These are phyloP conservation scores for Penicillium concentricum DNA, from an alignment of 2,329 filamentous ascomycete genomes.

Conservation along the genomic window DNA sequence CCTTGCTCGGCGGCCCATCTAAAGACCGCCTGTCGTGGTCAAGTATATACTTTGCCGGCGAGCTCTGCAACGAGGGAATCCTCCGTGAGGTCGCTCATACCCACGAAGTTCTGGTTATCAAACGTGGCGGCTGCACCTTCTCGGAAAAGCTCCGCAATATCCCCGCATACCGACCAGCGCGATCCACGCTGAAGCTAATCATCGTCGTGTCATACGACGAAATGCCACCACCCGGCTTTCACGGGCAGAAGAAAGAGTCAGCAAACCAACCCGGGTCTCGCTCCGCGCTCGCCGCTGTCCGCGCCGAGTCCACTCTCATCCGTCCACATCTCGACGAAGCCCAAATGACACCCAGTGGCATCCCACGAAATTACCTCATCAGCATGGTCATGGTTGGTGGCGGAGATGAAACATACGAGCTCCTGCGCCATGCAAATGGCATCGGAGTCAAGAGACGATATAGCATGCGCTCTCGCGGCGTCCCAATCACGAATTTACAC, in stretches of 20 bases:
- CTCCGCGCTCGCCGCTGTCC: constrained; percentile 44
- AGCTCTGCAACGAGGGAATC: constrained; percentile 62
- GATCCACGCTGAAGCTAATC: constrained; percentile 71
- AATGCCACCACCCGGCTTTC: constrained; percentile 12
- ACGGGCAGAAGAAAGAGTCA: neutral
- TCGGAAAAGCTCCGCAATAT: constrained; percentile 79
- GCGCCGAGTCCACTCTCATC: constrained; percentile 45
- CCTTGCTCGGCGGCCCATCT: constrained; percentile 38
- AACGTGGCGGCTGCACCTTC: constrained; percentile 81
- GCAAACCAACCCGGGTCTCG: constrained; percentile 1
- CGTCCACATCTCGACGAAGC: constrained; percentile 72
- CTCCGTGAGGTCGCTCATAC: constrained; percentile 50
- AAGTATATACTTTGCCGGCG: constrained; percentile 67
- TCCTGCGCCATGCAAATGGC: constrained; percentile 62
- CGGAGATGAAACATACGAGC: constrained; percentile 62
- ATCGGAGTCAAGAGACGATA: constrained; percentile 77
- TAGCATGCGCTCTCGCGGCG: constrained; percentile 75
- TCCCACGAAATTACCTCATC: constrained; percentile 69
- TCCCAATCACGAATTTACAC: constrained; percentile 75
- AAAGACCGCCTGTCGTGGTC: constrained; percentile 63
- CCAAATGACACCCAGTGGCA: constrained; percentile 69
- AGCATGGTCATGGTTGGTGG: constrained; percentile 81
- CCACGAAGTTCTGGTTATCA: constrained; percentile 78
- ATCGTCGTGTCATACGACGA: constrained; percentile 69
- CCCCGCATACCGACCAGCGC: constrained; percentile 67